These are phyloP conservation scores for Ilyonectria mors-panacis DNA, from an alignment of 2,329 filamentous ascomycete species.

Conservation along the genomic window DNA sequence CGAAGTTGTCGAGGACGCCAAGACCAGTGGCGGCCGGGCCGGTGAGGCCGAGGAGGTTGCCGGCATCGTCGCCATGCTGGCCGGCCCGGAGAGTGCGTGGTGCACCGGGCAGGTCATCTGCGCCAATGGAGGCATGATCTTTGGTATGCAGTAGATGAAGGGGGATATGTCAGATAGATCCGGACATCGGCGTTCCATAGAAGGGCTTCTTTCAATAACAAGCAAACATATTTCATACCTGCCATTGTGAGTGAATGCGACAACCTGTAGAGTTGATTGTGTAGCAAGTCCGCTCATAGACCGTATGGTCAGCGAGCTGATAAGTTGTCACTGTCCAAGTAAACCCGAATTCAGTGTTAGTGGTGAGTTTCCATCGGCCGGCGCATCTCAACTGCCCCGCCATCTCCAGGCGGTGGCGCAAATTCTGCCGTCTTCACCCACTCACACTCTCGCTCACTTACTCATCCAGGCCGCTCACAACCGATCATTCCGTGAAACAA, in stretches of 20 bases:
- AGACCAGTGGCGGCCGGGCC: constrained; percentile 45
- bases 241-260: background rate
- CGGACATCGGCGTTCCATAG: constrained; percentile 37
- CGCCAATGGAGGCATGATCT: constrained; percentile 50
- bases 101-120: constrained; percentile 48
- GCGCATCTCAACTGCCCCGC: constrained; percentile 42
- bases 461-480: constrained; percentile 36
- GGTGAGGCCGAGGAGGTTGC: constrained; percentile 48
- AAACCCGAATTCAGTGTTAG: background rate
- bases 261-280: background rate
- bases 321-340: background rate
- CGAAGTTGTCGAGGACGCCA: constrained; percentile 47
- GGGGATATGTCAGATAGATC: constrained; percentile 15
- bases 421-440: constrained; percentile 46
- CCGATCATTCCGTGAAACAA: constrained; percentile 1
- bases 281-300: background rate
- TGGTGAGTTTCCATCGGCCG: background rate
- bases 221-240: constrained; percentile 15
- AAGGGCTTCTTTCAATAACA: constrained; percentile 25
- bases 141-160: constrained; percentile 45
- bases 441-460: constrained; percentile 36
- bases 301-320: background rate
- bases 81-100: constrained; percentile 47
- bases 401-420: constrained; percentile 47
- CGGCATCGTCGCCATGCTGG: constrained; percentile 45